A percentile compares a stretch with the other conserved stretches of the same genome.
Conservation (phyloP, 2,329 filamentous ascomycete species). For the Aspergillus fumigatus region DNA sequence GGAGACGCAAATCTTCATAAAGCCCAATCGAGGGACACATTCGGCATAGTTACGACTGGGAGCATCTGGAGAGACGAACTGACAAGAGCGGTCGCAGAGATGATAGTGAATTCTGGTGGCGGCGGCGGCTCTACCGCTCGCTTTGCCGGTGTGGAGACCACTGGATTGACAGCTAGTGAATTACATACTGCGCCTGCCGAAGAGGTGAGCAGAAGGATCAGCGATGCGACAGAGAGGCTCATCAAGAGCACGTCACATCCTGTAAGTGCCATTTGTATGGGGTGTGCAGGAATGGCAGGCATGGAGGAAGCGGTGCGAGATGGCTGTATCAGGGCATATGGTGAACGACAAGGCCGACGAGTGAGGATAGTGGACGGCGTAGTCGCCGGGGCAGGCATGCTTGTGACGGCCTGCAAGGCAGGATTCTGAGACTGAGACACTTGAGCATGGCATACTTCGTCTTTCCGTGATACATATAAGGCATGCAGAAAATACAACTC, state of each 20-base stretch:
- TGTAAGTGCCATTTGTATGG: constrained; percentile 70
- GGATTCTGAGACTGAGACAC: constrained; percentile 25
- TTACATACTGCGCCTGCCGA: constrained; percentile 65
- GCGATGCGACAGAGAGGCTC: constrained; percentile 63
- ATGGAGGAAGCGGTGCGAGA: constrained; percentile 71
- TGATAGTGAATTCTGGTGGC: constrained; percentile 52
- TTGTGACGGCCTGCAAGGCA: constrained; percentile 36
- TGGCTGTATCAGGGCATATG: constrained; percentile 62
- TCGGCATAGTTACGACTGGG: constrained; percentile 87
- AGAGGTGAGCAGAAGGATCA: constrained; percentile 62
- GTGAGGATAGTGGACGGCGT: constrained; percentile 73
- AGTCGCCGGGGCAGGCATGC: constrained; percentile 33
- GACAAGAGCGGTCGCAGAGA: constrained; percentile 57
- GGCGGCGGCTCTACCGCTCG: constrained; percentile 36
- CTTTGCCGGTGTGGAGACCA: constrained; percentile 79
- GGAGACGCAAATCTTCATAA: constrained; percentile 21
- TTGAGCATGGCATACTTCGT: not conserved
- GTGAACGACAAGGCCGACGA: constrained; percentile 52
- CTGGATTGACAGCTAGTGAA: constrained; percentile 73
- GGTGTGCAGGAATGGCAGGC: constrained; percentile 87
- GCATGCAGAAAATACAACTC: not conserved
- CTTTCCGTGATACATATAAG: not conserved
- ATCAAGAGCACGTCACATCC: constrained; percentile 46
- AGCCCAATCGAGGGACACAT: constrained; percentile 46
- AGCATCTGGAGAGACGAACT: constrained; percentile 76